Conservation (phyloP, 768 basidiomycete species). For the Agrocybe pediades region DNA sequence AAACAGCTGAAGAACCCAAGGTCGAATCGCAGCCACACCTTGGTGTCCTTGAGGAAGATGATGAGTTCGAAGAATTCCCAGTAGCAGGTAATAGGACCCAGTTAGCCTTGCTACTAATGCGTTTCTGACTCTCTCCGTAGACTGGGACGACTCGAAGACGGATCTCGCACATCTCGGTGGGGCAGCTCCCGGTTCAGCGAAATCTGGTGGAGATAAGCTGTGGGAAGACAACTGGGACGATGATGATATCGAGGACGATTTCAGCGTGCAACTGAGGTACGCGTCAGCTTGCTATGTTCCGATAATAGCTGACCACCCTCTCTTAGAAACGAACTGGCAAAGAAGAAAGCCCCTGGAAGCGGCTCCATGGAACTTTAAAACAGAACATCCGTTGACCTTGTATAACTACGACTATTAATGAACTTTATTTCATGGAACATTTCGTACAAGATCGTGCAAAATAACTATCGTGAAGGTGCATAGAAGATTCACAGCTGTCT, state of each 20-base stretch:
- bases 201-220: constrained; percentile 83
- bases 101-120: neutral
- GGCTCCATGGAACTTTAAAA: constrained; percentile 58
- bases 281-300: constrained; percentile 26
- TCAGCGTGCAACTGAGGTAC: constrained; percentile 92
- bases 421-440: neutral
- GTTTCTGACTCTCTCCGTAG: constrained; percentile 34
- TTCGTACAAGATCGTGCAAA: neutral
- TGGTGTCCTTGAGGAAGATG: constrained; percentile 94
- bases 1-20: constrained; percentile 41
- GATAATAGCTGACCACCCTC: neutral
- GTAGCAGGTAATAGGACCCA: constrained; percentile 64
- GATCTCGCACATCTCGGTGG: constrained; percentile 79
- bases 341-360: constrained; percentile 44
- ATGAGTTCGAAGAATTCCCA: constrained; percentile 94
- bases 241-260: constrained; percentile 97
- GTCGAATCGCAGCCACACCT: constrained; percentile 61
- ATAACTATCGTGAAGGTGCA: neutral
- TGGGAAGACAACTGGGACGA: constrained; percentile 99
- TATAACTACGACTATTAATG: neutral
- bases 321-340: constrained; percentile 63
- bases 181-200: constrained; percentile 71
- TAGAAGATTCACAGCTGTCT: too few relatives aligned
- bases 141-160: constrained; percentile 88
- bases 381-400: neutral